Base-by-base conservation (phyloP, 257 asterid species). In the Gentiana straminea region DNA sequence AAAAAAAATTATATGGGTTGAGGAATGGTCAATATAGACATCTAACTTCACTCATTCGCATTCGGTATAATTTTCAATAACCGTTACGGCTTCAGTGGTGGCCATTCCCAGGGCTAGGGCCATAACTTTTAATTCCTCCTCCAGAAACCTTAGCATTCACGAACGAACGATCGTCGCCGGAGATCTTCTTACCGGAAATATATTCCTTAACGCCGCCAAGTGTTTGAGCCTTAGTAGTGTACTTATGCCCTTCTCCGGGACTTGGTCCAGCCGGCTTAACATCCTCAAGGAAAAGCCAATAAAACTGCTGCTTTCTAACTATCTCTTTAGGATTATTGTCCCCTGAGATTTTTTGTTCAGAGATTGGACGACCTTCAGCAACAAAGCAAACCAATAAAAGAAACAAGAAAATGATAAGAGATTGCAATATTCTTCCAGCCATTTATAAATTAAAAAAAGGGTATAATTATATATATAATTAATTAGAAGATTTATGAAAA, bases 261-360 rank as follows among this genome's bases (percentile, higher is more conserved):
- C 63, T 59, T 11, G 53, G 63, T 6, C 63, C 70, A 5, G 47
- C 63, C 9, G 46, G 9, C 64, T 65, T 58, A 43, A 65, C 60
- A 8, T 35, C 60, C 5, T 54, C 55, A 1, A 56, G 39, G 49
- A 36, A 55, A 24, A 10, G 13, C 64, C 56, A 15, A 34, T 59
- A 10, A 35, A 36, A 33, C 35, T 37, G 9, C 43, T 24, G 3
- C 38, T 2, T 24, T 24, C 24, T 41, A 12, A 12, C 8, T 15
- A n/a, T 13, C 38, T 35, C 54, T 51, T 43, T 34, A 3, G 8
- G 24, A 24, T 45, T 6, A 35, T 35, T 41, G 67, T 33, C 33
- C 55, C 48, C 13, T 54, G 55, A 46, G 48, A 9, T 54, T 41
- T 41, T 41, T 10, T 41, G 46, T 10, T 1, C 2, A 41, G 46